Evolutionary conservation across 225 moss, liverwort and hornwort species (phyloP), one percentile per base, ranked within the genome.

Genomic region (Lunularia cruciata): DNA sequence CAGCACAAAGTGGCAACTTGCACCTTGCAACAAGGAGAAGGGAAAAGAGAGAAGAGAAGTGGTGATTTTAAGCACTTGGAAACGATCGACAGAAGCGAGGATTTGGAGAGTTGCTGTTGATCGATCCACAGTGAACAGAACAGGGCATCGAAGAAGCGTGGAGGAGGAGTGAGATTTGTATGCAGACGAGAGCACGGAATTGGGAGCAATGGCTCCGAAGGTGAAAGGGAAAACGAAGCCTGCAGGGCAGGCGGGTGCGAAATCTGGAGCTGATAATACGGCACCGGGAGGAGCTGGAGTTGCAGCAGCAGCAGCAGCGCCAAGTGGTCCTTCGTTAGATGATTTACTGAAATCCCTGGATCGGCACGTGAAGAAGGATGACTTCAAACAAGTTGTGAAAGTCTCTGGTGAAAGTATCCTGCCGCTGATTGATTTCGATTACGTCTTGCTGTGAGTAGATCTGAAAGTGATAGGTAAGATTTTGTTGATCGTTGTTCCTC

Each of bases 341-440:
- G 96, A 96, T 62, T 78, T 92, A 69, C 85, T 92, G 67, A 84
- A 62, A 66, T 31, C 78, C 15, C 62, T 96, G 81, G 96, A 92
- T 49, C 84, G 82, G 73, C 76, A 85, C 59, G 90, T 92, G 34
- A 83, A 83, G 59, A 74, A 83, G 1, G 73, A 85, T 47, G 90
- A 92, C 11, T 89, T 76, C 65, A 96, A 89, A 74, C 84, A 85
- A 67, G 60, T 90, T 26, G 65, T 90, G 28, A 90, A 87, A 40
- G 83, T 89, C 14, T 64, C 92, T 62, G 92, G 92, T 63, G 92
- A 90, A 75, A 92, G 87, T 87, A 87, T 84, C 82, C 84, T 70
- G 18, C 47, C n/a, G n/a, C 48, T 37, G 16, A 31, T 47, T 15
- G 55, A n/a, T 20, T 49, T 69, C 2, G 8, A 5, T 48, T 37